These are phyloP conservation scores for Trypanosoma congolense DNA, from an alignment of 208 protist species.

Conservation along the genomic window DNA sequence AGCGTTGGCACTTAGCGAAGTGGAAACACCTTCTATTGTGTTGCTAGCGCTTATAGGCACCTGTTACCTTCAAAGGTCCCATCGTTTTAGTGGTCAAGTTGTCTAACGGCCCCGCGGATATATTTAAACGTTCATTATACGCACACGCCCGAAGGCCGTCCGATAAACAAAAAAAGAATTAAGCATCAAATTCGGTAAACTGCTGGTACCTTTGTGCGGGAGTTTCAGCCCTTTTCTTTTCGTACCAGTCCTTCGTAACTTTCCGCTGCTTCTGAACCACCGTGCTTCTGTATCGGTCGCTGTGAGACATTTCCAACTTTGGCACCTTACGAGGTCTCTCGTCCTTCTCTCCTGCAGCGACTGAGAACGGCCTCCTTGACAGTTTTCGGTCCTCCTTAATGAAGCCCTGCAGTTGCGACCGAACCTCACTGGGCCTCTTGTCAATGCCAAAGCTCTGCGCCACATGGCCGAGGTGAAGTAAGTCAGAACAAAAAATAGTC, in stretches of 20 bases:
- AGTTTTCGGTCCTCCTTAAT: constrained; percentile 69
- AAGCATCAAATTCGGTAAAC: constrained; percentile 79
- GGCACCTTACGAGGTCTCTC: constrained; percentile 37
- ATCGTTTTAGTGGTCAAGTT: too few relatives aligned
- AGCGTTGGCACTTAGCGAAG: too few relatives aligned
- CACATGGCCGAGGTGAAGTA: constrained; percentile 93
- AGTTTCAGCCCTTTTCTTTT: constrained; percentile 48
- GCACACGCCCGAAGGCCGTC: too few relatives aligned
- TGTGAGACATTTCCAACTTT: constrained; percentile 65
- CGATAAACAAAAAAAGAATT: too few relatives aligned
- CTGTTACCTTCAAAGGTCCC: too few relatives aligned
- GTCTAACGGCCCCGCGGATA: too few relatives aligned
- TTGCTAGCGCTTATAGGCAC: too few relatives aligned
- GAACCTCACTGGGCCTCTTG: constrained; percentile 80
- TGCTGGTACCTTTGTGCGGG: constrained; percentile 55
- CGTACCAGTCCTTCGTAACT: constrained; percentile 66
- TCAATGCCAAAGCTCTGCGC: constrained; percentile 90
- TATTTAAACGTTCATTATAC: too few relatives aligned
- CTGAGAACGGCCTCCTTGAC: constrained; percentile 34
- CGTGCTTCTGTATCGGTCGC: constrained; percentile 34
- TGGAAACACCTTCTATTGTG: too few relatives aligned
- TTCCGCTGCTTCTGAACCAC: constrained; percentile 76
- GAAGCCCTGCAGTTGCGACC: constrained; percentile 43
- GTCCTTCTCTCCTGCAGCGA: neutral
- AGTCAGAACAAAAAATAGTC: constrained; percentile 89